Conservation (phyloP, 177 flowering plant species). For the Tripterygium wilfordii region DNA sequence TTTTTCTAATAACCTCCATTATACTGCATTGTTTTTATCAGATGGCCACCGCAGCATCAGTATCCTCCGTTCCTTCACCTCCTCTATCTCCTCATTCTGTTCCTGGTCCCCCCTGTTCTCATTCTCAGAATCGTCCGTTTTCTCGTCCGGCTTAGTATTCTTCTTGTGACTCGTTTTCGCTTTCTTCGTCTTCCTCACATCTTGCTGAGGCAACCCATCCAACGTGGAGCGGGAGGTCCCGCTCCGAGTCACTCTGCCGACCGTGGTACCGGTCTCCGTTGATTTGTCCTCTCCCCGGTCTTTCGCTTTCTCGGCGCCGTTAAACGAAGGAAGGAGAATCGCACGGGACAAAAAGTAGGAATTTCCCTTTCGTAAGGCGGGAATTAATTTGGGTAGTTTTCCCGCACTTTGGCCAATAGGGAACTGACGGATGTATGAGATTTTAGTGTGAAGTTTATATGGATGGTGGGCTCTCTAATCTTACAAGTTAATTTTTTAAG, state of each 20-base stretch:
- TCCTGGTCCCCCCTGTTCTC: too few relatives aligned
- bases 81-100: neutral
- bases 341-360: too few relatives aligned
- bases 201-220: too few relatives aligned
- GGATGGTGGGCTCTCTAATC: too few relatives aligned
- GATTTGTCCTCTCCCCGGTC: neutral
- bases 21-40: too few relatives aligned
- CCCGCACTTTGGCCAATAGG: too few relatives aligned
- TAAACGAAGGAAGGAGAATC: neutral
- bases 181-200: conserved; percentile 4
- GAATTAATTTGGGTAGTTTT: too few relatives aligned
- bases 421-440: too few relatives aligned
- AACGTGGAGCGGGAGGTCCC: too few relatives aligned
- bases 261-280: neutral
- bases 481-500: too few relatives aligned
- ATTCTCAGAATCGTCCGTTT: neutral
- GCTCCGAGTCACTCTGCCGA: conserved; percentile 21
- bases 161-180: conserved; percentile 4
- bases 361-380: too few relatives aligned
- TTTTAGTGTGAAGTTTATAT: too few relatives aligned
- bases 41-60: neutral
- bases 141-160: neutral
- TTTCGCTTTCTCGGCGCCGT: conserved; percentile 25
- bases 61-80: neutral
- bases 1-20: neutral